Evolutionary conservation across 139 green algal genomes (phyloP).

Genomic region (Chlamydomonas eustigma): DNA sequence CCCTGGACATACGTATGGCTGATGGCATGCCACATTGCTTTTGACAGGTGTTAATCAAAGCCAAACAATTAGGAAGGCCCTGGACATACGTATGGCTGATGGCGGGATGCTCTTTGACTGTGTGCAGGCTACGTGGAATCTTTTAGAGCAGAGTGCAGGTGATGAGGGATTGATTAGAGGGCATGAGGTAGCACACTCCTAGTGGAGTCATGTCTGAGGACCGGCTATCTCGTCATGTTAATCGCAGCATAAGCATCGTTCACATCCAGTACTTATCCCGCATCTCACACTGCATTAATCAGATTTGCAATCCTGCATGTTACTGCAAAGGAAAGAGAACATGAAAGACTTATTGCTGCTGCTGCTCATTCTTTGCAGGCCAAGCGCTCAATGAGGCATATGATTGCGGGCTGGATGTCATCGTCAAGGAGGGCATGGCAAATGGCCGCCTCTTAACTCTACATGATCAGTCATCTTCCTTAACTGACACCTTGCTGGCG

Average conservation of each 20-base stretch:
- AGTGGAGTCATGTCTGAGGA: no score
- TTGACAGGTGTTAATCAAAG: constrained; percentile 39
- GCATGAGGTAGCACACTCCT: no score
- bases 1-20: constrained; percentile 26
- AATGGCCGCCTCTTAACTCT: constrained; percentile 53
- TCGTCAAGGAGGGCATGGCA: constrained; percentile 61
- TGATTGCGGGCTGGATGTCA: constrained; percentile 42
- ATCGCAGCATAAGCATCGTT: no score
- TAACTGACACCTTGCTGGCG: background rate
- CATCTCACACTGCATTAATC: no score
- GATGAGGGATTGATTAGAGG: no score
- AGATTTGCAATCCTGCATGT: no score
- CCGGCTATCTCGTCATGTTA: no score
- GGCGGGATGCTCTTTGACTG: constrained; percentile 46
- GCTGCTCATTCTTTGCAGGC: constrained; percentile 16
- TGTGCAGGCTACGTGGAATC: constrained; percentile 61
- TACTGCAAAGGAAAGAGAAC: no score
- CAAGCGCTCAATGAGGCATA: constrained; percentile 35
- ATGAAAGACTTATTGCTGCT: no score
- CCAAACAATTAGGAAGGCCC: constrained; percentile 29
- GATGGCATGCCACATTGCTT: no score
- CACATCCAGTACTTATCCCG: no score
- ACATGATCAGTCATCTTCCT: background rate
- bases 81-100: constrained; percentile 20
- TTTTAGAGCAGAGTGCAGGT: constrained; percentile 48